Evolutionary conservation across 73 alveolate species (phyloP).

Genomic region (Uronychia binucleata): DNA sequence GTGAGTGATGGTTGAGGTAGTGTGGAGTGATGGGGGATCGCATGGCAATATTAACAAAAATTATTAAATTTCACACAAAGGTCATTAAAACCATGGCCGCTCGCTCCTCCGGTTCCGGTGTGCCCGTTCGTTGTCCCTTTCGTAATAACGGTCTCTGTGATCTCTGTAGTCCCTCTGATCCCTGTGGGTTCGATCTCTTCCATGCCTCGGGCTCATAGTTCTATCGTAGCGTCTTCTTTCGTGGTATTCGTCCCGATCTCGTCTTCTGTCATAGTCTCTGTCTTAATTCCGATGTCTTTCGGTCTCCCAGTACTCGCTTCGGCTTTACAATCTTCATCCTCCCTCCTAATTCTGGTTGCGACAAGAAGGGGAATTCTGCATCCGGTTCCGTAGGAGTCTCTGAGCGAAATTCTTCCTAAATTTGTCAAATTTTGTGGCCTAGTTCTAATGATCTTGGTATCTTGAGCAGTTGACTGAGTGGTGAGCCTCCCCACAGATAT

Average conservation of each 20-base stretch:
- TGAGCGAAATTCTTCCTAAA: background rate
- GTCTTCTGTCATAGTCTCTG: background rate
- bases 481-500: background rate
- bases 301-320: background rate
- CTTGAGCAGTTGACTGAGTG: background rate
- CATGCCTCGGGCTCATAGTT: too few relatives aligned
- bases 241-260: background rate
- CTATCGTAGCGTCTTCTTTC: background rate
- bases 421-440: background rate
- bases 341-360: background rate
- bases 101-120: too few relatives aligned
- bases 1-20: too few relatives aligned
- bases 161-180: too few relatives aligned
- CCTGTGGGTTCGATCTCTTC: too few relatives aligned
- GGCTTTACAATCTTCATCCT: background rate
- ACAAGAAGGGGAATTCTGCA: background rate
- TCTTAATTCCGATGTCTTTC: background rate
- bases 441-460: background rate
- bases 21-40: too few relatives aligned
- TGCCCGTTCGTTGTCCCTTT: too few relatives aligned
- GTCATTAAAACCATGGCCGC: too few relatives aligned
- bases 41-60: too few relatives aligned
- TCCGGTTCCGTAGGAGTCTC: background rate
- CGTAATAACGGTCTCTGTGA: too few relatives aligned
- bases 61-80: too few relatives aligned